A percentile compares a stretch with the other conserved stretches of the same genome.
phyloP scores from a whole-genome alignment of 2,329 filamentous ascomycete genomes.

The Drechmeria coniospora region DNA sequence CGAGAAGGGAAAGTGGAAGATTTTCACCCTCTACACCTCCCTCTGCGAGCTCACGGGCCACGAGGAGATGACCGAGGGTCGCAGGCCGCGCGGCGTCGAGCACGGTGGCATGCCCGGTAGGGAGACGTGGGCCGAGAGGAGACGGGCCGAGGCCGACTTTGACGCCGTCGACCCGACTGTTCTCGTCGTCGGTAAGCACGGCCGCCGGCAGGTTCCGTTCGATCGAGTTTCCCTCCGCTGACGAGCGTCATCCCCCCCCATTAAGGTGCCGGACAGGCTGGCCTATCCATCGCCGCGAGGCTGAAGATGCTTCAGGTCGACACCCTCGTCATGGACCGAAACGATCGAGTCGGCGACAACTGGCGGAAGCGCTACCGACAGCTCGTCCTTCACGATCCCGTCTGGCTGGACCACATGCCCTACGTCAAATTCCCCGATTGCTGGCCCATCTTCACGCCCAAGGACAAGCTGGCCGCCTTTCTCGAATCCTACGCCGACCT shows the following conservation, averaged over 20 bases:
- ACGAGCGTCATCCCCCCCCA: background rate
- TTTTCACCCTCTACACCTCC: constrained; percentile 47
- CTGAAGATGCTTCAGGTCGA: constrained; percentile 42
- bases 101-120: constrained; percentile 35
- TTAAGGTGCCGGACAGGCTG: constrained; percentile 43
- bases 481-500: constrained; percentile 49
- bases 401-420: constrained; percentile 46
- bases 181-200: constrained; percentile 41
- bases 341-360: constrained; percentile 44
- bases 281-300: constrained; percentile 40
- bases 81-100: constrained; percentile 38
- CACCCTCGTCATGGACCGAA: constrained; percentile 41
- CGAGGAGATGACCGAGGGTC: constrained; percentile 31
- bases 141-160: constrained; percentile 31
- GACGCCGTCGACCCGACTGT: constrained; percentile 35
- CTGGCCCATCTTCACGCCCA: constrained; percentile 58
- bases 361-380: constrained; percentile 49
- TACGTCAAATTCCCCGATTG: constrained; percentile 47
- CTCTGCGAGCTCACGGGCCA: constrained; percentile 37
- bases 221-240: too few species aligned
- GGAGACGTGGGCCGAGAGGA: constrained; percentile 45
- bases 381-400: constrained; percentile 52
- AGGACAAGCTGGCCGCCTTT: constrained; percentile 56
- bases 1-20: constrained; percentile 35
- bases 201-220: rapidly evolving